Evolutionary conservation across 441 rosid genomes (phyloP), one percentile per base, ranked within the genome.

Genomic region (Arabidopsis hybrid): DNA sequence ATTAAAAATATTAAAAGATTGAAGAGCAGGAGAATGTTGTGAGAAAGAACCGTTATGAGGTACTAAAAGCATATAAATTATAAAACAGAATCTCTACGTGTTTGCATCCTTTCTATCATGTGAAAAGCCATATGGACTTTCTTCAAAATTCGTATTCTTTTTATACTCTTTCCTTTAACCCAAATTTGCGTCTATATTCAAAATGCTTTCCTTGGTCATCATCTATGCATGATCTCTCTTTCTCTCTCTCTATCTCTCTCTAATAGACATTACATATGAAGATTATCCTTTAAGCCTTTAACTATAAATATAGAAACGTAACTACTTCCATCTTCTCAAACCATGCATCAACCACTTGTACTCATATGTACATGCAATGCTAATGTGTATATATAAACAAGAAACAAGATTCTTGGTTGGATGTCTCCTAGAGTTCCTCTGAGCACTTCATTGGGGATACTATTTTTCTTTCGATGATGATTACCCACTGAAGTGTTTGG

Each of bases 391-490:
- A 8, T 47, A 8, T 32, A 55, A 43, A 55, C 40, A 62, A 52
- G 6, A 38, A 55, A 43, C 14, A 12, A 38, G 0, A 16, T 18
- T 52, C 0, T 35, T 55, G 35, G 75, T 76, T 18, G 75, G 60
- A 76, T 76, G 75, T 62, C 73, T 76, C 79, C 79, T 55, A 76
- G 79, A 63, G 70, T 36, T 76, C 71, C 69, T 76, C 75, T 69
- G 60, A 76, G 0, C 69, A 75, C 79, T 75, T 75, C 79, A 75
- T 17, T 69, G 79, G 45, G 58, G 0, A 38, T n/a, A 21, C 16
- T 52, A 7, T 6, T 1, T 3, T 6, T 1, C 4, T 32, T 17
- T 16, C 21, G 21, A 21, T 13, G 50, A 34, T 52, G 18, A 29
- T 53, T 43, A 46, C 53, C 56, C 65, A 62, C 79, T 76, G 75